These are phyloP conservation scores for Sungouiella blattae DNA, from an alignment of 805 yeast species.

Conservation along the genomic window DNA sequence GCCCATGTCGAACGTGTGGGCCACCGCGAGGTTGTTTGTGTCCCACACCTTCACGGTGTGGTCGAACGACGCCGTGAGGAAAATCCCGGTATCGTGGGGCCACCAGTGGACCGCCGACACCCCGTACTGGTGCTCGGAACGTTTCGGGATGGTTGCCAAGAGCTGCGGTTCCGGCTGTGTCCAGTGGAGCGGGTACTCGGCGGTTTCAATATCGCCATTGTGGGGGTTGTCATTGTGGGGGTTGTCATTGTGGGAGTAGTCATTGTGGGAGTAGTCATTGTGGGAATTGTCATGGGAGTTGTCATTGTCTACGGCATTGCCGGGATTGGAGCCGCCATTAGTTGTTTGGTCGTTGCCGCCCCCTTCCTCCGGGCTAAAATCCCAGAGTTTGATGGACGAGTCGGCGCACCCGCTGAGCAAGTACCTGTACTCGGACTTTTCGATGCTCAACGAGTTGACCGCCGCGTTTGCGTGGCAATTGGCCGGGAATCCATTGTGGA, in stretches of 20 bases:
- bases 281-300: not conserved
- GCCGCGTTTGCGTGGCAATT: slow-evolving; percentile 48
- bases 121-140: slow-evolving; percentile 61
- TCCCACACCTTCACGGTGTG: slow-evolving; percentile 79
- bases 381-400: slow-evolving; percentile 67
- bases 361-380: slow-evolving; percentile 28
- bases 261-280: not conserved
- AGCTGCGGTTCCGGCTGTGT: slow-evolving; percentile 4
- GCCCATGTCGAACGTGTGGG: slow-evolving; percentile 60
- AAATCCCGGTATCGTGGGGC: slow-evolving; percentile 85
- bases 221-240: not conserved
- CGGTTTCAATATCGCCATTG: not conserved
- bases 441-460: slow-evolving; percentile 60
- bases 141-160: slow-evolving; percentile 36
- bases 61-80: slow-evolving; percentile 79
- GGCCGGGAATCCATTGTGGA: slow-evolving; percentile 32
- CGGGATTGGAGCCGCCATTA: not conserved
- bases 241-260: not conserved
- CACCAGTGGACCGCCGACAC: slow-evolving; percentile 80
- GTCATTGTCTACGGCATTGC: not conserved
- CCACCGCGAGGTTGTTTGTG: slow-evolving; percentile 60
- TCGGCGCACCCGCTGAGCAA: slow-evolving; percentile 74
- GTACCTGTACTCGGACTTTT: slow-evolving; percentile 40
- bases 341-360: slow-evolving; percentile 13
- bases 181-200: not conserved